A percentile compares a stretch with the other conserved stretches of the same genome.
These are phyloP conservation scores for Phytophthora ramorum DNA, from an alignment of 352 stramenopile species.

Conservation along the genomic window DNA sequence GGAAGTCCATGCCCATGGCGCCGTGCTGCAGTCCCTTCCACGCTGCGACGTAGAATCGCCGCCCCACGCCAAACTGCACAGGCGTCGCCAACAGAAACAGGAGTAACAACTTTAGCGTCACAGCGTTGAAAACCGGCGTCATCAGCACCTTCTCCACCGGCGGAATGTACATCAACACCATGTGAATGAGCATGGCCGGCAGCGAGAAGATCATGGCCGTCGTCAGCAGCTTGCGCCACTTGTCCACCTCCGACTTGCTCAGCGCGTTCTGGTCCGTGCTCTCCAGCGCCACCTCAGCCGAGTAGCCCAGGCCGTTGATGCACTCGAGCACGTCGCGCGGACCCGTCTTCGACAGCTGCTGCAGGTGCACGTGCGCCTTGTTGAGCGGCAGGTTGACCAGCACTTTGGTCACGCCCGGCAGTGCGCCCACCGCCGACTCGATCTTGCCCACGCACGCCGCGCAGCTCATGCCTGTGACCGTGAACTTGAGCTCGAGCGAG, in stretches of 20 bases:
- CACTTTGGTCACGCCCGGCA: constrained; percentile 80
- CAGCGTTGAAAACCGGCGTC: constrained; percentile 75
- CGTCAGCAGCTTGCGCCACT: constrained; percentile 78
- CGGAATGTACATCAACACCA: constrained; percentile 87
- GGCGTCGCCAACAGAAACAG: constrained; percentile 86
- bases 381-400: constrained; percentile 66
- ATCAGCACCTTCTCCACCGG: constrained; percentile 71
- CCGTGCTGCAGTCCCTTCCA: constrained; percentile 86
- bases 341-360: constrained; percentile 79
- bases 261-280: constrained; percentile 68
- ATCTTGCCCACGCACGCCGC: constrained; percentile 71
- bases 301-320: constrained; percentile 73
- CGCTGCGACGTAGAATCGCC: constrained; percentile 83
- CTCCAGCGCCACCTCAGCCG: constrained; percentile 56
- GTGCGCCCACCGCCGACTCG: constrained; percentile 61
- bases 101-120: constrained; percentile 83
- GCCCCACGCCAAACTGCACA: constrained; percentile 85
- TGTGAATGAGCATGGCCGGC: constrained; percentile 87
- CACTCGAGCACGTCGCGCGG: constrained; percentile 76
- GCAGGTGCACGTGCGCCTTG: constrained; percentile 81
- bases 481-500: constrained; percentile 84
- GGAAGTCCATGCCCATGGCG: constrained; percentile 91
- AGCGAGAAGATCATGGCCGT: constrained; percentile 86
- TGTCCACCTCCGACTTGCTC: constrained; percentile 75
- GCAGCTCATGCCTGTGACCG: constrained; percentile 71